Conservation (phyloP, 345 rosid genomes). For the Brassica cretica region DNA sequence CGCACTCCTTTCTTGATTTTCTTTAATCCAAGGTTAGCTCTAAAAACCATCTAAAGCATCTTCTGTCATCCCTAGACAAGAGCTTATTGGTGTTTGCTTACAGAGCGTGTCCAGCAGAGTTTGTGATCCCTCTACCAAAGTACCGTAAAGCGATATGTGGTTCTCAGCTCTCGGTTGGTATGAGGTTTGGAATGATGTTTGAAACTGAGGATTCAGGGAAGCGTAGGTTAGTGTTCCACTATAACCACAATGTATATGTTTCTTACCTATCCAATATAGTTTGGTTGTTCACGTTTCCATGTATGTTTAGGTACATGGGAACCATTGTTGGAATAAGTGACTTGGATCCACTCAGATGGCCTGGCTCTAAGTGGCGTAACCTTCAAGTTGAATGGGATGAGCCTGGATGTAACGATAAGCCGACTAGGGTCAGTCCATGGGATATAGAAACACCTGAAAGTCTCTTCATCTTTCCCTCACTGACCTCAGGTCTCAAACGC, state of each 20-base stretch:
- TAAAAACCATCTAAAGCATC: not conserved
- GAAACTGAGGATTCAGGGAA: conserved; percentile 97
- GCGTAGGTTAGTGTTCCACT: conserved; percentile 56
- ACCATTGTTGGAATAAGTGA: conserved; percentile 81
- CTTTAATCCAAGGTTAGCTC: conserved; percentile 90
- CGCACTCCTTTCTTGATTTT: conserved; percentile 84
- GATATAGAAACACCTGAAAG: conserved; percentile 99
- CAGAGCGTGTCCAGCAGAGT: conserved; percentile 97
- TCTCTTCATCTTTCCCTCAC: conserved; percentile 89
- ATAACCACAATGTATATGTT: not conserved
- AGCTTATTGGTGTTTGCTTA: conserved; percentile 16
- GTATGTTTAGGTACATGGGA: conserved; percentile 83
- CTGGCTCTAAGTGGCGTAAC: conserved; percentile 98
- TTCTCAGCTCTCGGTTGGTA: conserved; percentile 84
- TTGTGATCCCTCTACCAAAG: conserved; percentile 80
- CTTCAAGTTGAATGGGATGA: conserved; percentile 99
- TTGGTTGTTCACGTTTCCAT: conserved; percentile 11
- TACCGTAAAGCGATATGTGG: conserved; percentile 85
- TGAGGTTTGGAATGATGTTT: conserved; percentile 99
- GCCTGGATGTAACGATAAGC: conserved; percentile 91
- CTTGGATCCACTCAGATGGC: conserved; percentile 93
- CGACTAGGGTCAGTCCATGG: conserved; percentile 93
- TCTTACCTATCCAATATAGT: not conserved
- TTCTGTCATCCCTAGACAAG: conserved; percentile 8
- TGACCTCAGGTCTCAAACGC: conserved; percentile 89